These are phyloP conservation scores for Potentilla sterilis DNA, from an alignment of 306 rosid genomes.

Conservation along the genomic window DNA sequence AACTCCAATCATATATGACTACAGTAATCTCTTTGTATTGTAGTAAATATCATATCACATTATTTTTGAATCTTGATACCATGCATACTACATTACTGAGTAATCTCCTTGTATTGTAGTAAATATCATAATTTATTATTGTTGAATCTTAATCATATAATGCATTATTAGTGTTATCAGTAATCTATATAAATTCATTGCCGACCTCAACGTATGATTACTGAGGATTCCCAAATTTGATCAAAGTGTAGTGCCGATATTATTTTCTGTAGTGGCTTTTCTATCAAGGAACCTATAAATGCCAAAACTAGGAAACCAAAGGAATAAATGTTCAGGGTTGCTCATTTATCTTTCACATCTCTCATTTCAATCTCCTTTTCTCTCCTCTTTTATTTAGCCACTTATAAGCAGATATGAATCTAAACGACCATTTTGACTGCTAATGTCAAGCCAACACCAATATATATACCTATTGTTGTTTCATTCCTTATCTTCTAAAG, in stretches of 20 bases:
- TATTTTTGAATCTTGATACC: background rate
- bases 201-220: too few relatives aligned
- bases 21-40: background rate
- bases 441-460: background rate
- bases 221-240: too few relatives aligned
- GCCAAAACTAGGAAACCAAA: too few relatives aligned
- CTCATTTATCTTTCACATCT: background rate
- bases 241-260: too few relatives aligned
- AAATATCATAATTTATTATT: background rate
- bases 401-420: background rate
- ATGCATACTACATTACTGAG: background rate
- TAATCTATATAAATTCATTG: too few relatives aligned
- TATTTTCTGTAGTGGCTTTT: too few relatives aligned
- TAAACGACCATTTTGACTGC: background rate
- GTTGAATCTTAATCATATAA: background rate
- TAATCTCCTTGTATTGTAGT: background rate
- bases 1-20: slow-evolving; percentile 9
- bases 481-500: background rate
- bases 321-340: background rate
- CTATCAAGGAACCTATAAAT: too few relatives aligned
- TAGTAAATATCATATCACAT: background rate
- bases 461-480: background rate
- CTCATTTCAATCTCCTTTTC: background rate
- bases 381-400: background rate
- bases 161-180: background rate